Evolutionary conservation across 495 filamentous ascomycete genomes (phyloP), one percentile per base, ranked within the genome.

Genomic region (Podospora appendiculata): DNA sequence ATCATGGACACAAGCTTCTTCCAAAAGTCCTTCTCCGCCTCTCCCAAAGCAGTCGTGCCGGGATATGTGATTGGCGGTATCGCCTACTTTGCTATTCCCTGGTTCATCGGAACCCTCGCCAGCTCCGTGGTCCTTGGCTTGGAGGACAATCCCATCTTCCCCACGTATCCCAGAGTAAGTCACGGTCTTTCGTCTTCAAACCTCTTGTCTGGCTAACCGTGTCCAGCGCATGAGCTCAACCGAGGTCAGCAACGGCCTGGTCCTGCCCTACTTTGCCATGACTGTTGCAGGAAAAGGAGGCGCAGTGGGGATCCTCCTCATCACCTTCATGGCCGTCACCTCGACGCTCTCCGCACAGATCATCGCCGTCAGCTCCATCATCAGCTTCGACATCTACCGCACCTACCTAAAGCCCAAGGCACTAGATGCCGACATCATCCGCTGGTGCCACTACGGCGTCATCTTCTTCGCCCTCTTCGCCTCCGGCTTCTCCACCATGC

Each of bases 301-400:
- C 16, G 41, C 41, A 17, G 41, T 44, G 3, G 41, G 41, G 2
- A 44, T 44, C 4, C 16, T 44, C 12, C 10, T 44, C n/a, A 44
- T 44, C 41, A 44, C 41, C 41, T 64, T 67, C 35, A 65, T 81
- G 50, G 78, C 77, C 19, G 74, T 78, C 12, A 79, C 45, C 25
- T 46, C 41, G 18, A 51, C 44, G 19, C 69, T 70, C 6, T 77
- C 72, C 7, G 72, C 77, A 0, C 75, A 82, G 57, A 63, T 78
- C 10, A 78, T 82, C 48, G 76, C 78, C 11, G 75, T 77, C 36
- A 75, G 74, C 0, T 76, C 75, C 1, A 68, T 82, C 13, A 56
- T 80, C 46, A 79, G 76, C 10, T 82, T 79, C 54, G 77, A 81
- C 54, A 59, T 81, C 50, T 82, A 80, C 64, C 74, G 76, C 54